Percentiles rank a stretch among this genome's conserved stretches.
Evolutionary conservation across 371 early-diverging fungal species (phyloP).

Genomic region (Gilbertella persicaria): DNA sequence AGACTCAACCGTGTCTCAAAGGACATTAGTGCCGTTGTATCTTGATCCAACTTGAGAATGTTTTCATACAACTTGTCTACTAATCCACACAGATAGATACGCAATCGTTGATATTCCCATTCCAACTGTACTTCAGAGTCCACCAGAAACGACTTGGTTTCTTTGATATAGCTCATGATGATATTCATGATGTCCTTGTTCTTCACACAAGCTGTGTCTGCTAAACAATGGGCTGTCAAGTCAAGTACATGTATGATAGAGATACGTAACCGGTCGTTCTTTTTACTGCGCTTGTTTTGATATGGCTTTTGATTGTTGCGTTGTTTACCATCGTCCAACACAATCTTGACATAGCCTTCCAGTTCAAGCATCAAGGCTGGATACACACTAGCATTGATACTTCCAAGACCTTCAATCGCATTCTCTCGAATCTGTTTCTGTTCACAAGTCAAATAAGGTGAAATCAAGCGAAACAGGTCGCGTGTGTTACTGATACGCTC

Average conservation of each 20-base stretch:
- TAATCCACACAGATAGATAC: constrained; percentile 85
- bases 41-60: constrained; percentile 47
- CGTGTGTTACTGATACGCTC: constrained; percentile 59
- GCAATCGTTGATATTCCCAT: constrained; percentile 86
- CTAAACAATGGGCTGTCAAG: constrained; percentile 70
- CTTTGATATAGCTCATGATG: constrained; percentile 73
- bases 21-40: constrained; percentile 62
- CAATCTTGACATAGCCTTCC: constrained; percentile 58
- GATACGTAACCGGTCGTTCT: constrained; percentile 72
- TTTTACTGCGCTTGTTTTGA: constrained; percentile 64
- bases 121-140: constrained; percentile 77
- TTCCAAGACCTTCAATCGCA: constrained; percentile 70
- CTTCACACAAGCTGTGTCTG: constrained; percentile 53
- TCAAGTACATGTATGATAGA: constrained; percentile 76
- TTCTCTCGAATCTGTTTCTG: constrained; percentile 71
- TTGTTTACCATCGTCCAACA: constrained; percentile 71
- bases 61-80: constrained; percentile 82
- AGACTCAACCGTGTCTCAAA: constrained; percentile 77
- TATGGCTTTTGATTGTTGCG: constrained; percentile 59
- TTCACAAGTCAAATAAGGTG: constrained; percentile 74
- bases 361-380: constrained; percentile 69
- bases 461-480: constrained; percentile 61
- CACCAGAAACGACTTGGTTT: constrained; percentile 68
- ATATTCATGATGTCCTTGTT: constrained; percentile 66
- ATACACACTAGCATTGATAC: constrained; percentile 71